Base-by-base conservation (phyloP, 2,329 filamentous ascomycete genomes). In the Escovopsis sp. region DNA sequence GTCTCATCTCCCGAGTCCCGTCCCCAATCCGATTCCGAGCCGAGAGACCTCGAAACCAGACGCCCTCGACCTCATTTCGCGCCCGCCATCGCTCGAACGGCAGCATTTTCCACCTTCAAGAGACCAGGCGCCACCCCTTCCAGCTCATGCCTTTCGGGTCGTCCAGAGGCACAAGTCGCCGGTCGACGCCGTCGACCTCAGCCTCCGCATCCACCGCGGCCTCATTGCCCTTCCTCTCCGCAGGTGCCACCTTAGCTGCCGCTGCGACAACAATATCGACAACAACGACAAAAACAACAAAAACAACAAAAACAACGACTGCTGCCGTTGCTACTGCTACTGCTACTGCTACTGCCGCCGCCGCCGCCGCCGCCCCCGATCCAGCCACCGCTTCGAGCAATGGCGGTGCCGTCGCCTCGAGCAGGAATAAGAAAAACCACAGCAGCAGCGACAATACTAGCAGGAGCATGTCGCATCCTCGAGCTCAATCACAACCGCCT, bases 101-200 rank as follows among this genome's bases (percentile, higher is more conserved):
- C 27, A 9, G 7, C 27, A 9, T 7, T 11, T 30, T 30, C 27
- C 11, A 30, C 27, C 27, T 20, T 20, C 20, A 20, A 20, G 20
- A 20, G 20, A 20, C 41, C 36, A 41, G 34, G 25, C 35, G 39
- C 42, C 39, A 42, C 41, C 37, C 35, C 30, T 39, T 39, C 35
- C 40, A 43, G 43, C 43, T 37, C 45, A 53, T 53, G 51, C 48
- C 49, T 39, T 45, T 42, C 39, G 44, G 44, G 43, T 39, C 47
- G 35, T 46, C 42, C 46, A 37, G 48, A 40, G 48, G 46, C 42
- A 39, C 14, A 47, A 45, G 47, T 41, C 44, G 42, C 42, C 47
- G 43, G 43, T 50, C 49, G 45, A 46, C 50, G 35, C 38, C 50
- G 45, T 48, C 50, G 44, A 44, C 48, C 39, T 45, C 48, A 34